Conservation (phyloP, 768 basidiomycete genomes). For the Ephemerocybe angulata region DNA sequence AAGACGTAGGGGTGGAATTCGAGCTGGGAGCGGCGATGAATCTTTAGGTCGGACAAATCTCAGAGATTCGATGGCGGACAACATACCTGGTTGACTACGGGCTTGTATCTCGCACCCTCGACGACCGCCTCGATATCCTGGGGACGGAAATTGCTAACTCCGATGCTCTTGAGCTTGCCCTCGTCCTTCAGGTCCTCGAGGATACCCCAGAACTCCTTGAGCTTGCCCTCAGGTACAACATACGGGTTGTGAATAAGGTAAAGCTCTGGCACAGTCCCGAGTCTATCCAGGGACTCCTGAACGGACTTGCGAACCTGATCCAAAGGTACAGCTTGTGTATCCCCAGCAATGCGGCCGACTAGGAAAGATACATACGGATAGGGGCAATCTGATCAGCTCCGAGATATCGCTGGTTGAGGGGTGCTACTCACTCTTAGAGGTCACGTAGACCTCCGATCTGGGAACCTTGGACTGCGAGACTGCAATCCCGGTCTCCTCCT, state of each 20-base stretch:
- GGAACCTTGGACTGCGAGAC: constrained; percentile 29
- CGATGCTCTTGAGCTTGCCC: constrained; percentile 39
- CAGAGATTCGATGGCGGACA: not conserved
- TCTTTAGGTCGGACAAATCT: not conserved
- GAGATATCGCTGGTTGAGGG: too few species aligned
- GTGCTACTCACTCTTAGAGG: constrained; percentile 34
- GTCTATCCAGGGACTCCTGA: constrained; percentile 42
- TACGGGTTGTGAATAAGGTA: constrained; percentile 49
- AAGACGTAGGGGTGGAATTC: constrained; percentile 34
- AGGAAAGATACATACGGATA: not conserved
- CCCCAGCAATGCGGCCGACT: not conserved
- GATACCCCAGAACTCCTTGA: constrained; percentile 42
- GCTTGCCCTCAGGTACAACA: constrained; percentile 23
- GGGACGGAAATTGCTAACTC: constrained; percentile 52
- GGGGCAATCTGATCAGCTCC: not conserved
- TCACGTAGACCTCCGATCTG: constrained; percentile 46
- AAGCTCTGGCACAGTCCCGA: constrained; percentile 47
- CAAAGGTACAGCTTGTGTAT: constrained; percentile 19
- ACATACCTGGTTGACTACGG: constrained; percentile 50
- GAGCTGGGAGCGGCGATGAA: constrained; percentile 18
- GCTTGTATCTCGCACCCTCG: constrained; percentile 43
- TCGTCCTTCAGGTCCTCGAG: constrained; percentile 47
- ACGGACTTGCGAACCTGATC: constrained; percentile 39
- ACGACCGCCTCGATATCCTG: constrained; percentile 42
- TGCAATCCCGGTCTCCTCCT: constrained; percentile 38